Percentiles rank a stretch among this genome's conserved stretches.
Conservation (phyloP, 768 basidiomycete species). For the Russula brevipes region DNA sequence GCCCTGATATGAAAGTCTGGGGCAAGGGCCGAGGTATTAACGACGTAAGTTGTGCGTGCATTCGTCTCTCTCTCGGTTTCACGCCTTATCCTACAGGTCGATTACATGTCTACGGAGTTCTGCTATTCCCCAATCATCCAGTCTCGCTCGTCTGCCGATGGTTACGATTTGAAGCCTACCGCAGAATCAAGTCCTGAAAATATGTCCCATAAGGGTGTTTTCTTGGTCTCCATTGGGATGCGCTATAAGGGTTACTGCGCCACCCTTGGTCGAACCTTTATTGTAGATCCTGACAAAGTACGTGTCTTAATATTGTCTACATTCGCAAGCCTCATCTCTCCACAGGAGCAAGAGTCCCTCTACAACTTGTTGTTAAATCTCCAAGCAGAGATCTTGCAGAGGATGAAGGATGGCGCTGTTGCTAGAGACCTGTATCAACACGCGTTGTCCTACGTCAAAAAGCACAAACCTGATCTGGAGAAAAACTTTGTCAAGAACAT, state of each 20-base stretch:
- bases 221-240: conserved; percentile 82
- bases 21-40: conserved; percentile 64
- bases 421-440: conserved; percentile 80
- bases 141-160: conserved; percentile 73
- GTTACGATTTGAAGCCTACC: conserved; percentile 84
- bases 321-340: conserved; percentile 4
- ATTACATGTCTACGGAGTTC: conserved; percentile 89
- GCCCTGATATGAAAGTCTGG: conserved; percentile 93
- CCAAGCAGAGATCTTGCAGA: conserved; percentile 67
- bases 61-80: conserved; percentile 13
- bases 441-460: conserved; percentile 61
- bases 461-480: conserved; percentile 78
- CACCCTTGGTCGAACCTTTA: conserved; percentile 89
- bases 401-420: conserved; percentile 73
- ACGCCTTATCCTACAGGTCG: conserved; percentile 48
- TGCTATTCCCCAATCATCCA: conserved; percentile 95
- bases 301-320: conserved; percentile 16
- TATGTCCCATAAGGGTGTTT: conserved; percentile 83
- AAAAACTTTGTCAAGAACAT: conserved; percentile 82
- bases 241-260: conserved; percentile 91
- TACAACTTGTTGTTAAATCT: conserved; percentile 75
- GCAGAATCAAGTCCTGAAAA: conserved; percentile 80
- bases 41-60: conserved; percentile 49
- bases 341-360: conserved; percentile 85
- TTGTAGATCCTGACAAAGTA: conserved; percentile 90